A percentile compares a stretch with the other conserved stretches of the same genome.
These are phyloP conservation scores for Vaccinium corymbosum DNA, from an alignment of 148 eudicot species.

Conservation along the genomic window DNA sequence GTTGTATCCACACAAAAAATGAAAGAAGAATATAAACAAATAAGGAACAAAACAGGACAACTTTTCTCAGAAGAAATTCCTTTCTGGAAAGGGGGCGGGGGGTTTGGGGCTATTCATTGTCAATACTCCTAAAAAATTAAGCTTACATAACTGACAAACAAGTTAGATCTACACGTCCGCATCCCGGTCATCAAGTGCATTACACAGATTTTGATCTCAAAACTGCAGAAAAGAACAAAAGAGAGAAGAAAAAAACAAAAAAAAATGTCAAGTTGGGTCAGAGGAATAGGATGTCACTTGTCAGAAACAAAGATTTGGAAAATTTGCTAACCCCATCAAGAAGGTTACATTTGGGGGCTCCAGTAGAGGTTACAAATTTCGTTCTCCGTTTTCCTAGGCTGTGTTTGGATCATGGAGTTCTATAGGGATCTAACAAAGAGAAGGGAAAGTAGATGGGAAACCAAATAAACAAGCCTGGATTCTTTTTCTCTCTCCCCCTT, in stretches of 20 bases:
- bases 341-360: background rate
- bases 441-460: background rate
- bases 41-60: background rate
- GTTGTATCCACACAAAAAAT: constrained; percentile 10
- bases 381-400: background rate
- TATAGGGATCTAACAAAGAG: background rate
- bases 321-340: background rate
- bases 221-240: constrained; percentile 12
- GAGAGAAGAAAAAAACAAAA: background rate
- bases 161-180: constrained; percentile 25
- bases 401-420: background rate
- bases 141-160: background rate
- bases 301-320: background rate
- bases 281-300: background rate
- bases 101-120: background rate
- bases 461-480: background rate
- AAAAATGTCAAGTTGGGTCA: constrained; percentile 1
- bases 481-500: background rate
- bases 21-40: constrained; percentile 10
- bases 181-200: constrained; percentile 11
- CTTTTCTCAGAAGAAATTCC: constrained; percentile 19
- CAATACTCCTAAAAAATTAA: constrained; percentile 9
- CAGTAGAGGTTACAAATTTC: background rate
- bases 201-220: constrained; percentile 18
- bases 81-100: background rate